phyloP scores from a whole-genome alignment of 1,284 basidiomycete species.

The Ustilago tritici region DNA sequence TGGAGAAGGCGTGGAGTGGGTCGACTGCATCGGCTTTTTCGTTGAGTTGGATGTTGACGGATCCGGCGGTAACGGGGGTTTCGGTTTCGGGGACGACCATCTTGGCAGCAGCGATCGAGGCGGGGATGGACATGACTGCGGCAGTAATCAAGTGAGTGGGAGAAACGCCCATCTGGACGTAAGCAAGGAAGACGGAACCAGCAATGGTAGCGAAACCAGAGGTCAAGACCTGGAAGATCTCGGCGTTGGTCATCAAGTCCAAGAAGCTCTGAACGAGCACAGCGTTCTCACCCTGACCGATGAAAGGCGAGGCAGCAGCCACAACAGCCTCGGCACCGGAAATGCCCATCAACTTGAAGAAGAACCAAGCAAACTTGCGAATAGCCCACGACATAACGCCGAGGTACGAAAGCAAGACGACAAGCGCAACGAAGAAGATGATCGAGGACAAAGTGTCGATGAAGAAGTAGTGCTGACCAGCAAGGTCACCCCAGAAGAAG shows the following conservation, averaged over 20 bases:
- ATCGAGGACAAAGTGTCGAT: slow-evolving; percentile 74
- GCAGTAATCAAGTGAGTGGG: slow-evolving; percentile 84
- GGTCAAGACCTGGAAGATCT: slow-evolving; percentile 88
- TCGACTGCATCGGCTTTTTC: slow-evolving; percentile 73
- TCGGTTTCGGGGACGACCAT: slow-evolving; percentile 84
- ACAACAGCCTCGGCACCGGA: slow-evolving; percentile 89
- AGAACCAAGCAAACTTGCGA: slow-evolving; percentile 81
- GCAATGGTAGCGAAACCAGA: slow-evolving; percentile 87
- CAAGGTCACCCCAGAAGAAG: slow-evolving; percentile 61
- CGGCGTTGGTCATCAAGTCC: slow-evolving; percentile 87
- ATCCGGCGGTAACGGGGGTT: slow-evolving; percentile 85
- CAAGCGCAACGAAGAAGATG: slow-evolving; percentile 75
- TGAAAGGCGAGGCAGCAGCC: slow-evolving; percentile 89
- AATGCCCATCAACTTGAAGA: slow-evolving; percentile 82
- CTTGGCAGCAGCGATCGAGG: slow-evolving; percentile 90
- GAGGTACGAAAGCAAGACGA: slow-evolving; percentile 74
- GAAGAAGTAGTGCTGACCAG: slow-evolving; percentile 60
- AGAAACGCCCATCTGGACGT: slow-evolving; percentile 84
- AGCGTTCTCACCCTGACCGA: slow-evolving; percentile 74
- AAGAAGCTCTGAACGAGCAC: slow-evolving; percentile 77
- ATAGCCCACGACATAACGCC: slow-evolving; percentile 63
- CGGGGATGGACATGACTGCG: slow-evolving; percentile 93
- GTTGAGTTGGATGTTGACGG: slow-evolving; percentile 81
- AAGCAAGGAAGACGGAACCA: slow-evolving; percentile 86
- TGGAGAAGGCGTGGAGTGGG: slow-evolving; percentile 86